These are phyloP conservation scores for Carex cristatella DNA, from an alignment of 176 grass and related monocot genomes.

Conservation along the genomic window DNA sequence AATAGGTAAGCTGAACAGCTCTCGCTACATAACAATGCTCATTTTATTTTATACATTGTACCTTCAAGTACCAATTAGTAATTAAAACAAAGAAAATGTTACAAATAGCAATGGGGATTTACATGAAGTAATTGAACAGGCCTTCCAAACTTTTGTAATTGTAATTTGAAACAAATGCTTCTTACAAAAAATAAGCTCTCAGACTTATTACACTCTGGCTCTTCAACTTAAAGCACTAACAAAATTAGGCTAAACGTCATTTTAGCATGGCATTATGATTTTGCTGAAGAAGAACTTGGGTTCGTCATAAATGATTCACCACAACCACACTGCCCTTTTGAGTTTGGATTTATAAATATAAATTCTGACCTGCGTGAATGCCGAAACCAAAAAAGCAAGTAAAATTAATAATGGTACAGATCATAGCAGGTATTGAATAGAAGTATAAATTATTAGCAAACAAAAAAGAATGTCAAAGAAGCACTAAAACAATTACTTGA, in stretches of 20 bases:
- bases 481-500: conserved; percentile 37
- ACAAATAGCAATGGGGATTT: background rate
- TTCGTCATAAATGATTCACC: conserved; percentile 89
- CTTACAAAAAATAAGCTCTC: background rate
- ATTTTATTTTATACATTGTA: background rate
- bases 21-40: background rate
- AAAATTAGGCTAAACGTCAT: conserved; percentile 12
- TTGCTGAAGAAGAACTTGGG: conserved; percentile 13
- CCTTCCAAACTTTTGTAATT: background rate
- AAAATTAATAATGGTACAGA: background rate
- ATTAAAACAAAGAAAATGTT: background rate
- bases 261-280: conserved; percentile 3
- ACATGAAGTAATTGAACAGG: conserved; percentile 1
- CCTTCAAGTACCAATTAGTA: background rate
- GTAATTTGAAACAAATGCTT: background rate
- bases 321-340: conserved; percentile 78
- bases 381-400: background rate
- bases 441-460: background rate
- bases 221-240: background rate
- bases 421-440: background rate
- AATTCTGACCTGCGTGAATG: conserved; percentile 63
- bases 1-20: background rate
- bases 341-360: conserved; percentile 89
- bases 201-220: background rate
- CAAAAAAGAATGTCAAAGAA: background rate